Conservation (phyloP, 805 yeast genomes). For the Yarrowia osloensis region DNA sequence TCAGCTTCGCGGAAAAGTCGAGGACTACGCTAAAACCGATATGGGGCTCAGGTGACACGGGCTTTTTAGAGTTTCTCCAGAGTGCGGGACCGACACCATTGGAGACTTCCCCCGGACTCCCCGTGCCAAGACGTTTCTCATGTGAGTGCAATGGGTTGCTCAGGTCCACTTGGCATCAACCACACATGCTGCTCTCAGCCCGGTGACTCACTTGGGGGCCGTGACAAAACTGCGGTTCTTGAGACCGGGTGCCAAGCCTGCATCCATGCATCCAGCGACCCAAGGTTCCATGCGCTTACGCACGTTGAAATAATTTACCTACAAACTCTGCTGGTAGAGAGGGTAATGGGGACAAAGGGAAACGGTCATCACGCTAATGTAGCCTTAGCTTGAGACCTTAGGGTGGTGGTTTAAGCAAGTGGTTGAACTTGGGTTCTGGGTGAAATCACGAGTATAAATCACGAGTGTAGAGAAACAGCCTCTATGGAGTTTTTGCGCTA, state of each 20-base stretch:
- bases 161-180: not conserved
- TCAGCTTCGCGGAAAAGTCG: too few relatives aligned
- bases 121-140: slow-evolving; percentile 4
- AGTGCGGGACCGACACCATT: too few relatives aligned
- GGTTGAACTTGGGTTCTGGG: too few relatives aligned
- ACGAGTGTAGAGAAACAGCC: too few relatives aligned
- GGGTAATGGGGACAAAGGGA: not conserved
- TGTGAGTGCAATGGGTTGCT: not conserved
- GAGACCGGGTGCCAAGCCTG: not conserved
- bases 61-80: not conserved
- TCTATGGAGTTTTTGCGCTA: too few relatives aligned
- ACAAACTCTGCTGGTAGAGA: not conserved
- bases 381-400: not conserved
- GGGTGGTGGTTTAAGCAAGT: too few relatives aligned
- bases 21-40: too few relatives aligned
- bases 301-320: not conserved
- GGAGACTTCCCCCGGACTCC: too few relatives aligned
- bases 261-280: not conserved
- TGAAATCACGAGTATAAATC: too few relatives aligned
- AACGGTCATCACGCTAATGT: slow-evolving; percentile 24
- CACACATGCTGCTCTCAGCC: not conserved
- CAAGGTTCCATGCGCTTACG: not conserved
- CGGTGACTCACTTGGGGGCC: not conserved
- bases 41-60: slow-evolving; percentile 13
- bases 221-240: too few relatives aligned